Evolutionary conservation across 345 rosid genomes (phyloP).

Genomic region (Rhizophora apiculata): DNA sequence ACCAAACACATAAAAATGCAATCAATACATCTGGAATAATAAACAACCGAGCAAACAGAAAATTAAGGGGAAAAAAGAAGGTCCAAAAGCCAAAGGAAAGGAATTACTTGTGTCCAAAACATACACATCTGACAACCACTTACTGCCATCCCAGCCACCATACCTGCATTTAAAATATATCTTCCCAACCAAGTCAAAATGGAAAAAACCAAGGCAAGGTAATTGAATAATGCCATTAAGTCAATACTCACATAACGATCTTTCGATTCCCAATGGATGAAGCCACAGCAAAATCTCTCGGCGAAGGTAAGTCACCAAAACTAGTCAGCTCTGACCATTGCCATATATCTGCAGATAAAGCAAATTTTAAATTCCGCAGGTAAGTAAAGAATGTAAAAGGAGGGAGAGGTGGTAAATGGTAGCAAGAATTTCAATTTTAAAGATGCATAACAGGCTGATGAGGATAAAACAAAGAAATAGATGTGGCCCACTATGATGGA

Average conservation of each 20-base stretch:
- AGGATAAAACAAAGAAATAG: neutral
- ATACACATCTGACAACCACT: constrained; percentile 96
- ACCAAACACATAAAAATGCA: constrained; percentile 5
- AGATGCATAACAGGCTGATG: too few relatives aligned
- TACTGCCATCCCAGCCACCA: constrained; percentile 99
- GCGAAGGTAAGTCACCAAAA: constrained; percentile 91
- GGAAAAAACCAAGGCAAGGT: constrained; percentile 10
- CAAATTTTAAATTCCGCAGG: constrained; percentile 8
- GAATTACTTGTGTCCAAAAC: constrained; percentile 85
- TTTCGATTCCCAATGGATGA: constrained; percentile 81
- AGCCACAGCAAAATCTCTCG: constrained; percentile 87
- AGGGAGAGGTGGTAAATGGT: neutral
- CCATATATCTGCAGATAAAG: constrained; percentile 76
- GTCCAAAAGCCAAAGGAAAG: constrained; percentile 17
- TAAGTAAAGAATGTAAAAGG: constrained; percentile 1
- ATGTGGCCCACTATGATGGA: neutral
- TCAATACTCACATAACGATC: constrained; percentile 67
- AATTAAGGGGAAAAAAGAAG: constrained; percentile 1
- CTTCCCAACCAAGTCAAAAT: constrained; percentile 2
- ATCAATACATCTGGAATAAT: too few relatives aligned
- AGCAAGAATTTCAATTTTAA: too few relatives aligned
- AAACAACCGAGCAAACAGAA: neutral
- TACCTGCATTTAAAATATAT: constrained; percentile 50
- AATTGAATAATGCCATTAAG: constrained; percentile 7
- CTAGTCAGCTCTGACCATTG: constrained; percentile 97